Percentiles rank a stretch among this genome's conserved stretches.
phyloP scores from a whole-genome alignment of 495 filamentous ascomycete genomes.

The Talaromyces nanjingensis region DNA sequence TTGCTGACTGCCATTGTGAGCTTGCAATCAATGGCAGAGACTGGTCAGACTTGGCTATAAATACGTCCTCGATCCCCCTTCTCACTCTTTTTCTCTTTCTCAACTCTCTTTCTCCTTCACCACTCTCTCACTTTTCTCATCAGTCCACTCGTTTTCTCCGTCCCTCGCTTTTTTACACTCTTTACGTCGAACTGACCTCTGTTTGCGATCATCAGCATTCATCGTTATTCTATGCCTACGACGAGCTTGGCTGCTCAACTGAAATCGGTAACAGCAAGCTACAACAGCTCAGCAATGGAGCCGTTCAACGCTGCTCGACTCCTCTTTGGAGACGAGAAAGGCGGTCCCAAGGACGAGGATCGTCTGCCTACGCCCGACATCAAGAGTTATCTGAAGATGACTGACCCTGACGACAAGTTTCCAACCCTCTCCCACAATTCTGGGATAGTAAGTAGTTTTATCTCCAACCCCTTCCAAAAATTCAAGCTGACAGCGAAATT shows the following conservation, averaged over 20 bases:
- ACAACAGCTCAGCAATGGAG: conserved; percentile 46
- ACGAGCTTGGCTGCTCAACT: conserved; percentile 54
- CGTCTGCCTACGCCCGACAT: conserved; percentile 52
- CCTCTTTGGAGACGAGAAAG: conserved; percentile 66
- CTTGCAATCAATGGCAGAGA: conserved; percentile 5
- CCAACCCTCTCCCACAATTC: conserved; percentile 67
- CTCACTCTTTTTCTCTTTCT: conserved; percentile 12
- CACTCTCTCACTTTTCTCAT: conserved; percentile 8
- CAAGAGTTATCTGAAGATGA: conserved; percentile 65
- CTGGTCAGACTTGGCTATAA: neutral
- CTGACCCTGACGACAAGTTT: conserved; percentile 73
- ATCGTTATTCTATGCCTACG: conserved; percentile 87
- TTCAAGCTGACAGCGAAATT: conserved; percentile 17
- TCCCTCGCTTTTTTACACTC: conserved; percentile 9
- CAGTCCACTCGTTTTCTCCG: conserved; percentile 12
- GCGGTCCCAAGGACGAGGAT: conserved; percentile 39
- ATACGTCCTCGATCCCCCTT: conserved; percentile 10
- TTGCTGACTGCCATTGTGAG: conserved; percentile 9
- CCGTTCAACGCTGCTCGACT: conserved; percentile 73
- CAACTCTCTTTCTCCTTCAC: conserved; percentile 4
- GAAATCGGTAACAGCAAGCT: conserved; percentile 40
- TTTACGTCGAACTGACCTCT: neutral
- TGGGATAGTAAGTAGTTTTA: conserved; percentile 52
- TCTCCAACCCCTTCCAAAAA: neutral
- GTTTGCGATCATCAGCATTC: conserved; percentile 42